These are phyloP conservation scores for Leccinum rimulosum DNA, from an alignment of 768 basidiomycete genomes.

Conservation along the genomic window DNA sequence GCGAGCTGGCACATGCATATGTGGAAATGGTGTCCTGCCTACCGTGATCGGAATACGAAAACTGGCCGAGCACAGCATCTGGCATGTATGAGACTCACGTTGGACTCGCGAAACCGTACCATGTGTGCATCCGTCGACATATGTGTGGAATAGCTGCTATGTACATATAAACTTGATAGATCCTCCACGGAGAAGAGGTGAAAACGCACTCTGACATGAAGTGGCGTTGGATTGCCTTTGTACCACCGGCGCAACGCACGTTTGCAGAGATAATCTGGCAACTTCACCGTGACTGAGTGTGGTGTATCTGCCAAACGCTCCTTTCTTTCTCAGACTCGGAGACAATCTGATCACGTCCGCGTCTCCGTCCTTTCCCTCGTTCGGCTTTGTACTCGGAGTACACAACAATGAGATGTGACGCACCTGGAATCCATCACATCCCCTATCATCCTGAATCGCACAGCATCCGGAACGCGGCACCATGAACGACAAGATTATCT, in stretches of 20 bases:
- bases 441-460: constrained; percentile 74
- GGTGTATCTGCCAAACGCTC: constrained; percentile 55
- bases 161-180: neutral
- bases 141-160: constrained; percentile 50
- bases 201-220: constrained; percentile 6
- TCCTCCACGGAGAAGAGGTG: constrained; percentile 5
- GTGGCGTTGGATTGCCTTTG: constrained; percentile 25
- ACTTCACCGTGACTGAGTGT: constrained; percentile 36
- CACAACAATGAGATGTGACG: constrained; percentile 15
- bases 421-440: constrained; percentile 75
- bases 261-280: constrained; percentile 49
- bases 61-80: neutral
- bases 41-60: constrained; percentile 59
- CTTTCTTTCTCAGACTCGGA: constrained; percentile 51
- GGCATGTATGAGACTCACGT: constrained; percentile 3
- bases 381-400: constrained; percentile 2
- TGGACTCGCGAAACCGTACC: constrained; percentile 54
- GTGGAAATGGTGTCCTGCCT: constrained; percentile 61
- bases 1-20: neutral
- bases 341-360: constrained; percentile 73
- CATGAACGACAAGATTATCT: constrained; percentile 61
- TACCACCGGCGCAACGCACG: constrained; percentile 58
- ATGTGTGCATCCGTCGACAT: constrained; percentile 61
- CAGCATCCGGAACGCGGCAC: constrained; percentile 56
- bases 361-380: constrained; percentile 27